Percentiles rank a stretch among this genome's conserved stretches.
Conservation (phyloP, 2,329 filamentous ascomycete species). For the Daldinia sp. region DNA sequence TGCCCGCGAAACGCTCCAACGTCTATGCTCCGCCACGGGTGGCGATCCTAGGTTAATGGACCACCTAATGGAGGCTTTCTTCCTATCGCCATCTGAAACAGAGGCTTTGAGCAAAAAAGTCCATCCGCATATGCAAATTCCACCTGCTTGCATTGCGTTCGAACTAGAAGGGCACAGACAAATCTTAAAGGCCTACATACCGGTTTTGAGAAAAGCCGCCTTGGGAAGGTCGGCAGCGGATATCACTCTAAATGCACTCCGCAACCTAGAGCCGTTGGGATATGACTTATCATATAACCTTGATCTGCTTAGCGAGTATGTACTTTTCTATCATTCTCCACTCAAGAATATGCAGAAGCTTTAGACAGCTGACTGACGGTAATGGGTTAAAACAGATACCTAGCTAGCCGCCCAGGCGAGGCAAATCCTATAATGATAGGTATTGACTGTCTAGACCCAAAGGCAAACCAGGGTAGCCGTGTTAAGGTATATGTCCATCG, state of each 20-base stretch:
- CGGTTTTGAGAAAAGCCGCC: conserved; percentile 4
- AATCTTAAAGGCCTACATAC: conserved; percentile 18
- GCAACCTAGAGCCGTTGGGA: conserved; percentile 13
- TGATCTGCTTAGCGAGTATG: conserved; percentile 10
- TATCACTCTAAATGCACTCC: conserved; percentile 10
- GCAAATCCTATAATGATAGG: conserved; percentile 16
- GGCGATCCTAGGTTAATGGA: conserved; percentile 15
- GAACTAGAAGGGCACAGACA: conserved; percentile 14
- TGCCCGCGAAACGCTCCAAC: conserved; percentile 11
- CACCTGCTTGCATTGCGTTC: conserved; percentile 13
- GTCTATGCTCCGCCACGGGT: conserved; percentile 6
- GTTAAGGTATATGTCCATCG: conserved; percentile 12
- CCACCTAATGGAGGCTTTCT: conserved; percentile 16
- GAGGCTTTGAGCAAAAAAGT: conserved; percentile 12
- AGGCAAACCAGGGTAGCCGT: conserved; percentile 9
- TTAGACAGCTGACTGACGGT: neutral
- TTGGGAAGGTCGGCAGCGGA: conserved; percentile 4
- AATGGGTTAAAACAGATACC: conserved; percentile 5
- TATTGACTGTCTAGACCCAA: conserved; percentile 24
- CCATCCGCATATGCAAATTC: conserved; percentile 16
- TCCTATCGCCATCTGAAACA: conserved; percentile 16
- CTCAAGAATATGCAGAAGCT: neutral
- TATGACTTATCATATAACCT: conserved; percentile 17
- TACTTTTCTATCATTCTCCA: neutral
- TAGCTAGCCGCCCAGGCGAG: conserved; percentile 5